Evolutionary conservation across 2,329 filamentous ascomycete species (phyloP).

Genomic region (Pseudohalonectria lignicola): DNA sequence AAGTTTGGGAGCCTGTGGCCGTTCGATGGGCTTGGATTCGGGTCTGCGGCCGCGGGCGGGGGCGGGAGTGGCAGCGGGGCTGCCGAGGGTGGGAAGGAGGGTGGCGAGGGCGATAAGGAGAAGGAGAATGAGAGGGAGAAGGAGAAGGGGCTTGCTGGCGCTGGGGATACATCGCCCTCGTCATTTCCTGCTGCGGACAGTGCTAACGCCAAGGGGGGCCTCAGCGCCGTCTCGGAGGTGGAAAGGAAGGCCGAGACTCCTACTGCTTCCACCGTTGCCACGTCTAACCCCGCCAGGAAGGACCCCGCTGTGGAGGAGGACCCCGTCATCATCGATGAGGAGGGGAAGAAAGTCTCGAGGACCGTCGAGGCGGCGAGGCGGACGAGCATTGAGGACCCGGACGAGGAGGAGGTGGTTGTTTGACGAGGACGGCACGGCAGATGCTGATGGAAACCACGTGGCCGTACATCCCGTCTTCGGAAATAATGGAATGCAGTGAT

Average conservation of each 20-base stretch:
- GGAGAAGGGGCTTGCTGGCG: too few relatives aligned
- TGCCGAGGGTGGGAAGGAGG: conserved; percentile 20
- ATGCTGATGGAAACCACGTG: too few relatives aligned
- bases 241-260: conserved; percentile 14
- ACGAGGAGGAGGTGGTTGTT: conserved; percentile 33
- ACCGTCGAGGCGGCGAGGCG: conserved; percentile 41
- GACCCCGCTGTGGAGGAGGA: conserved; percentile 21
- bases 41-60: conserved; percentile 4
- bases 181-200: too few relatives aligned
- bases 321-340: conserved; percentile 21
- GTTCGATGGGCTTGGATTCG: conserved; percentile 32
- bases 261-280: conserved; percentile 13
- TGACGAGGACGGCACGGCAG: too few relatives aligned
- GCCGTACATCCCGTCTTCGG: too few relatives aligned
- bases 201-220: too few relatives aligned
- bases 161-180: conserved; percentile 15
- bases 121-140: too few relatives aligned
- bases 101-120: conserved; percentile 13
- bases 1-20: conserved; percentile 47
- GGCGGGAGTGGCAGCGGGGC: conserved; percentile 10
- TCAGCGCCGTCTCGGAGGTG: conserved; percentile 8
- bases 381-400: conserved; percentile 49
- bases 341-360: conserved; percentile 29
- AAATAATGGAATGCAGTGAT: too few relatives aligned
- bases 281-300: conserved; percentile 18